Evolutionary conservation across 2,329 filamentous ascomycete genomes (phyloP).

Genomic region (Colletotrichum sp.): DNA sequence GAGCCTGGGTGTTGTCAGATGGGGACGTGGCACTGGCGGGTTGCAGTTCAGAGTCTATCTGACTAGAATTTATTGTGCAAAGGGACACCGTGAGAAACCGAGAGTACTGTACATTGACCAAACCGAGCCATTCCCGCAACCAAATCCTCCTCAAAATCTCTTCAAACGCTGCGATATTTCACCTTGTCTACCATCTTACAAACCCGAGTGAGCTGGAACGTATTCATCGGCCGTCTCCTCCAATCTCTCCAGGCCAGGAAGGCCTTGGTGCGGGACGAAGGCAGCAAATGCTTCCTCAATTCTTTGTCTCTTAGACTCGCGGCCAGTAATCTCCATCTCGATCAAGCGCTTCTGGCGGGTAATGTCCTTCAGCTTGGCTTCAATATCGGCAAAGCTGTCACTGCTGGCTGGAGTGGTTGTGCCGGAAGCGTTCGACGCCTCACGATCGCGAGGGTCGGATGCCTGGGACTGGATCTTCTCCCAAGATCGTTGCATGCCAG

Average conservation of each 20-base stretch:
- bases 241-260: neutral
- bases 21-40: neutral
- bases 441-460: neutral
- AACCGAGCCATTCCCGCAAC: neutral
- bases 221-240: neutral
- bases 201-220: neutral
- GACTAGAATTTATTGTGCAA: neutral
- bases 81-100: neutral
- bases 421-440: neutral
- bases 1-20: neutral
- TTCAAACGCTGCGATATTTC: neutral
- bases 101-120: neutral
- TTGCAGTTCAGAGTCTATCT: neutral
- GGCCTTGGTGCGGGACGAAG: neutral
- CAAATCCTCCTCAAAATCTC: neutral
- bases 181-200: neutral
- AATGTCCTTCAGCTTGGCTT: neutral
- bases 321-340: neutral
- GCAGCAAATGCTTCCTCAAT: neutral
- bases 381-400: neutral
- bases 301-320: neutral
- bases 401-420: neutral
- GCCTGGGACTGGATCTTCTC: neutral
- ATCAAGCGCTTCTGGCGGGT: neutral
- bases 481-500: neutral